Evolutionary conservation across 371 early-diverging fungal genomes (phyloP).

Genomic region (Rhizoclosmatium hyalinum): DNA sequence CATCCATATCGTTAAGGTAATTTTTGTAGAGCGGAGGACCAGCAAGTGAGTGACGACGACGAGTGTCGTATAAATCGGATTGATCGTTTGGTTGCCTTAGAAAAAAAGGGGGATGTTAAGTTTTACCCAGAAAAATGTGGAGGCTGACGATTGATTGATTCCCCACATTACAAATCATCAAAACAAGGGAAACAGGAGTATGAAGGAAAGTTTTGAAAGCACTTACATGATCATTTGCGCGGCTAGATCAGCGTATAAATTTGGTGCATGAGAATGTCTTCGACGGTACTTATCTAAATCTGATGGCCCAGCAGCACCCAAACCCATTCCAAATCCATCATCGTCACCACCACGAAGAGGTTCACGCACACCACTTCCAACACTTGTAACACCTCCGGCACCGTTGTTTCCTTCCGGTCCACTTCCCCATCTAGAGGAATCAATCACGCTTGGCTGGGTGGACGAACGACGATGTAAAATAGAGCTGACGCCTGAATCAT

Average conservation of each 20-base stretch:
- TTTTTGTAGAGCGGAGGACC: constrained; percentile 45
- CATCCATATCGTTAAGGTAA: constrained; percentile 44
- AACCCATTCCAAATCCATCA: constrained; percentile 1
- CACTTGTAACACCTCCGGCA: neutral
- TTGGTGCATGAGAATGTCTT: constrained; percentile 51
- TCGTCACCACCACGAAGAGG: constrained; percentile 19
- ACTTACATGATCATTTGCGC: constrained; percentile 36
- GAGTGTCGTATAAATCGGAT: constrained; percentile 36
- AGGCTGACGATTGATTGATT: neutral
- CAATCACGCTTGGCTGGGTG: constrained; percentile 44
- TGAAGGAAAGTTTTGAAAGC: neutral
- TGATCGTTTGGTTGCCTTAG: constrained; percentile 4
- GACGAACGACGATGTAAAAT: constrained; percentile 40
- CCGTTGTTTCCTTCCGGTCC: neutral
- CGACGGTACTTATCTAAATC: constrained; percentile 41
- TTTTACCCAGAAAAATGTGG: neutral
- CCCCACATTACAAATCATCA: neutral
- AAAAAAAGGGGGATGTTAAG: neutral
- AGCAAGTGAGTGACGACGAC: constrained; percentile 59
- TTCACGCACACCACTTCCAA: constrained; percentile 34
- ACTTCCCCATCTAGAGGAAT: constrained; percentile 11
- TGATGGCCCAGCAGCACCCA: neutral
- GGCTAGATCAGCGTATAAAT: constrained; percentile 42
- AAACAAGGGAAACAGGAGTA: neutral
- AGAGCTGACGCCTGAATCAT: neutral